A percentile compares a stretch with the other conserved stretches of the same genome.
Conservation (phyloP, 257 asterid species). For the Fraxinus cuspidata region DNA sequence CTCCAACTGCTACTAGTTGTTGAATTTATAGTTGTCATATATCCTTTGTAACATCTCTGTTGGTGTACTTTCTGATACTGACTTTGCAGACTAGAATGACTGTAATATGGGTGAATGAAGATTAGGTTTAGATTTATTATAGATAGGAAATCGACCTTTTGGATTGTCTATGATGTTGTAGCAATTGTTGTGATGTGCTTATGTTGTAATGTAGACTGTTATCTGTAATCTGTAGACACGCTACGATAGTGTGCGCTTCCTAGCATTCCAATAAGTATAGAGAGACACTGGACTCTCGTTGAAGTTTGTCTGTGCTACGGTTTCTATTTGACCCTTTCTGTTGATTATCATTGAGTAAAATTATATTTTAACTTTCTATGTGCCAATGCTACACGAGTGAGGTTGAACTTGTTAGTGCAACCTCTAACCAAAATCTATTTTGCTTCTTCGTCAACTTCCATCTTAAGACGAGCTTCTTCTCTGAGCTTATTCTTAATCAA, state of each 20-base stretch:
- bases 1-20: background rate
- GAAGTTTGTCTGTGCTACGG: background rate
- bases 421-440: no score
- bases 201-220: background rate
- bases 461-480: no score
- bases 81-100: constrained; percentile 6
- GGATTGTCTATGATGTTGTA: constrained; percentile 3
- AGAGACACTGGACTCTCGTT: background rate
- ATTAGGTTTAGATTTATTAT: constrained; percentile 2
- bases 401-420: no score
- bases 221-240: background rate
- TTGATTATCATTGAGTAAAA: background rate
- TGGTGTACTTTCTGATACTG: background rate
- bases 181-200: constrained; percentile 2
- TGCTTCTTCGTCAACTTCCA: no score
- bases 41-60: background rate
- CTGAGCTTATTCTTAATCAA: no score
- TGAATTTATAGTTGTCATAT: constrained; percentile 1
- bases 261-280: background rate
- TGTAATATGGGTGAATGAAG: background rate
- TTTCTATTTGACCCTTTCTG: background rate
- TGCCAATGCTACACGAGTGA: no score
- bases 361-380: no score
- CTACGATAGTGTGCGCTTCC: background rate
- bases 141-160: background rate